phyloP scores from a whole-genome alignment of 2,329 filamentous ascomycete genomes.

The Calonectria naviculata region DNA sequence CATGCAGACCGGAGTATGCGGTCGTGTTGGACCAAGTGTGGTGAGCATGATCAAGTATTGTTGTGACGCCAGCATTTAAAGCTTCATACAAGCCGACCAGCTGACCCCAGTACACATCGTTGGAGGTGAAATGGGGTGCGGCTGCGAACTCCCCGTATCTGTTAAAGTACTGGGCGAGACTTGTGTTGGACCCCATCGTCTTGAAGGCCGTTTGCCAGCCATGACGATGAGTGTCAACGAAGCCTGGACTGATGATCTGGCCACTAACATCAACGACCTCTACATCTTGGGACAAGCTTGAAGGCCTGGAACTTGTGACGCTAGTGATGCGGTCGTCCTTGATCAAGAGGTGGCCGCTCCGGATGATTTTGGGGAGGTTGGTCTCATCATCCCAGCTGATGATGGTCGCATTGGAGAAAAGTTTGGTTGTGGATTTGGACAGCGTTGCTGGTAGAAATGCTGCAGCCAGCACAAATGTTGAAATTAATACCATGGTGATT shows the following conservation, averaged over 20 bases:
- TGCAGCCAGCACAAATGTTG: not conserved
- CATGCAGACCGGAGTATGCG: conserved; percentile 56
- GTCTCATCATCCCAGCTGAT: not conserved
- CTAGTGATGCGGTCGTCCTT: not conserved
- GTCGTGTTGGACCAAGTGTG: conserved; percentile 57
- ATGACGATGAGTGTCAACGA: conserved; percentile 67
- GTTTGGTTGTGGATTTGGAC: not conserved
- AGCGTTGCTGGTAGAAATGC: not conserved
- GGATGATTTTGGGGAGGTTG: not conserved
- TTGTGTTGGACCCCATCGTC: conserved; percentile 63
- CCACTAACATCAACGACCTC: conserved; percentile 57
- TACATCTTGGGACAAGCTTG: not conserved
- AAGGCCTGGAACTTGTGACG: not conserved
- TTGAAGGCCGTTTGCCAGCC: conserved; percentile 67
- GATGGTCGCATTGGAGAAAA: not conserved
- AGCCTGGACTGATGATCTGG: conserved; percentile 65
- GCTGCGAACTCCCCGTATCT: conserved; percentile 51
- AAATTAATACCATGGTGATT: not conserved
- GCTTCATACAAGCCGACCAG: conserved; percentile 60
- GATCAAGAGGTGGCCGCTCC: not conserved
- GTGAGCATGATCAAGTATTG: conserved; percentile 63
- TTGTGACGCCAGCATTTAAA: conserved; percentile 64
- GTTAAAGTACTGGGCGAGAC: conserved; percentile 58
- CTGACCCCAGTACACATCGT: conserved; percentile 59
- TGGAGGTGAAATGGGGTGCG: conserved; percentile 46